A percentile compares a stretch with the other conserved stretches of the same genome.
Conservation (phyloP, 805 yeast species). For the Starmerella vitae region DNA sequence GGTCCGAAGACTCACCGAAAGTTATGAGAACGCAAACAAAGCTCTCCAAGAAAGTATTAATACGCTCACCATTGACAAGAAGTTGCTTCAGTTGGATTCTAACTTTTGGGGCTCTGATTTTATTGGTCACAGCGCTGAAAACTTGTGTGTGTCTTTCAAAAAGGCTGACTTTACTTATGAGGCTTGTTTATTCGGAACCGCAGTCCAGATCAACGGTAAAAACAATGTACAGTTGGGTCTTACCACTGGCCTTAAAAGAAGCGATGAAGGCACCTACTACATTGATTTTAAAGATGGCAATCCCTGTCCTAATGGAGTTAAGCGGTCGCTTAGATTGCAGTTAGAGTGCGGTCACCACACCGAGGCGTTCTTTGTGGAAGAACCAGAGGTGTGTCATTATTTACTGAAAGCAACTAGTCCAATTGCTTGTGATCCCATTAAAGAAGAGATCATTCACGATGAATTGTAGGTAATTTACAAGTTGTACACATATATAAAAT, state of each 20-base stretch:
- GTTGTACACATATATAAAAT: neutral
- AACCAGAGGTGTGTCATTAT: constrained; percentile 83
- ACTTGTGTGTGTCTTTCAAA: constrained; percentile 35
- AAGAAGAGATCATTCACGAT: constrained; percentile 6
- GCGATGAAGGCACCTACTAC: constrained; percentile 25
- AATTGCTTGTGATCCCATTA: constrained; percentile 13
- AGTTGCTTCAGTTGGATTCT: constrained; percentile 5
- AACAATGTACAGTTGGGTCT: constrained; percentile 43
- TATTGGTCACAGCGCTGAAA: constrained; percentile 45
- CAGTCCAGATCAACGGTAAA: constrained; percentile 36
- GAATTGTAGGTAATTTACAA: constrained; percentile 8
- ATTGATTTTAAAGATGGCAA: constrained; percentile 48
- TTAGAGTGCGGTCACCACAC: constrained; percentile 53
- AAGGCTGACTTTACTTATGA: constrained; percentile 58
- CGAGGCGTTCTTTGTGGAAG: constrained; percentile 53
- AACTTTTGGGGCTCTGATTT: constrained; percentile 44
- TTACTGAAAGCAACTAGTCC: constrained; percentile 29
- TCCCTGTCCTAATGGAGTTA: constrained; percentile 91
- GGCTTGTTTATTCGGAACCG: constrained; percentile 42
- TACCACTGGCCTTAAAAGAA: constrained; percentile 18
- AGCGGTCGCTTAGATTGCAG: constrained; percentile 51
- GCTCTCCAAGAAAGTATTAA: constrained; percentile 8
- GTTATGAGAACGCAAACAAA: neutral
- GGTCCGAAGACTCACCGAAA: constrained; percentile 2
- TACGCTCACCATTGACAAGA: constrained; percentile 18